A percentile compares a stretch with the other conserved stretches of the same genome.
These are phyloP conservation scores for Bipolaris cookei DNA, from an alignment of 2,329 filamentous ascomycete species.

Conservation along the genomic window DNA sequence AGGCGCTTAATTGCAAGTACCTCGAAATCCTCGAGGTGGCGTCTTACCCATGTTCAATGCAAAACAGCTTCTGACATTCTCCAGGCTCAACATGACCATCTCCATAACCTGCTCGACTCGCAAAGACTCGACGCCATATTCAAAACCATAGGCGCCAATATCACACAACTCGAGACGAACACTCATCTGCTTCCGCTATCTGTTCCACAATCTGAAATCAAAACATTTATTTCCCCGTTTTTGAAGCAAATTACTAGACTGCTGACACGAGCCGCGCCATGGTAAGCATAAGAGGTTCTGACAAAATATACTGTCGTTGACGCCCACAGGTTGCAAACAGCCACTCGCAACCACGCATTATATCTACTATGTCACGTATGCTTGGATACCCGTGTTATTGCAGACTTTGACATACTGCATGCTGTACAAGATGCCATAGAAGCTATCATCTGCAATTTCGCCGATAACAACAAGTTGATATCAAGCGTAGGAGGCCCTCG, in stretches of 20 bases:
- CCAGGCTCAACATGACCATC: conserved; percentile 30
- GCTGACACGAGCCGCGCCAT: conserved; percentile 33
- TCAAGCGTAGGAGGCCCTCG: conserved; percentile 29
- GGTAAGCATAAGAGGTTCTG: conserved; percentile 22
- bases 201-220: conserved; percentile 16
- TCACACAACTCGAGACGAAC: conserved; percentile 9
- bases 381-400: conserved; percentile 42
- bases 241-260: conserved; percentile 33
- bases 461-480: conserved; percentile 29
- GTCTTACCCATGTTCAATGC: neutral
- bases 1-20: conserved; percentile 48
- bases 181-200: conserved; percentile 13
- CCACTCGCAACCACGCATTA: conserved; percentile 32
- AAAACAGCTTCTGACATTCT: conserved; percentile 8
- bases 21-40: conserved; percentile 39
- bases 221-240: conserved; percentile 25
- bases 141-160: conserved; percentile 60
- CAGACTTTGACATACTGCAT: conserved; percentile 23
- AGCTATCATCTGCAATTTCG: conserved; percentile 38
- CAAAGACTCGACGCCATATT: conserved; percentile 61
- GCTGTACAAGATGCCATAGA: conserved; percentile 44
- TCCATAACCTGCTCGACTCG: conserved; percentile 49
- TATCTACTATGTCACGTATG: conserved; percentile 38
- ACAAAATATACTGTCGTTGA: conserved; percentile 8
- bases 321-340: conserved; percentile 26